Base-by-base conservation (phyloP, 2,329 filamentous ascomycete genomes). In the Fusarium anthophilum region DNA sequence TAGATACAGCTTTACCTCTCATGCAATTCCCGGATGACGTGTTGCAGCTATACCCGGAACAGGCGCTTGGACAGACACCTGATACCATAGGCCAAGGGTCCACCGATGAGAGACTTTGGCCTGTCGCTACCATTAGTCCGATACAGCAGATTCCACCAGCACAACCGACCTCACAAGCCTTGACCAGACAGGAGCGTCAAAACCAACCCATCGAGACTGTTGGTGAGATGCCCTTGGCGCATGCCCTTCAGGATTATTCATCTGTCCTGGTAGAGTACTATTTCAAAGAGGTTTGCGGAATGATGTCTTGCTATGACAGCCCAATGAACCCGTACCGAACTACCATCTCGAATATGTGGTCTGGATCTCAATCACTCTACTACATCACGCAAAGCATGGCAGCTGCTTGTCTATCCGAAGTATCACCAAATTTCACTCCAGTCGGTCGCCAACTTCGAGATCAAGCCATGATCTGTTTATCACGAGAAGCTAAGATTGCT, bases 301-400 rank as follows among this genome's bases (percentile, higher is more conserved):
- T 91, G 15, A 91, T 90, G 78, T 91, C 90, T n/a, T 90, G 87
- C 66, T 92, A 90, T 74, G 90, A 91, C 78, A 90, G 89, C 26
- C 83, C 85, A 18, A 84, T 90, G 73, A 92, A 91, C 73, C 89
- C 89, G 2, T 91, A 91, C 72, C 83, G 90, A 43, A 88, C 86
- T 4, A 88, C 89, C 0, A 88, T 91, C 18, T 86, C 85, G 9
- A 86, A 86, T 28, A 83, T 90, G 5, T 91, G 89, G 85, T 84
- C 87, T 45, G 86, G 86, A n/a, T 90, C 88, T 1, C 82, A 87
- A 24, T 88, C 88, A 1, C 88, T 91, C 57, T 89, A 88, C 75
- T 89, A 87, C 53, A 88, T 88, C 5, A 89, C 91, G 51, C 89
- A 91, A 73, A 91, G 89, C 72, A 91, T 91, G 89, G 88, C 89